A percentile compares a stretch with the other conserved stretches of the same genome.
phyloP scores from a whole-genome alignment of 768 basidiomycete species.

The Mycena filopes region DNA sequence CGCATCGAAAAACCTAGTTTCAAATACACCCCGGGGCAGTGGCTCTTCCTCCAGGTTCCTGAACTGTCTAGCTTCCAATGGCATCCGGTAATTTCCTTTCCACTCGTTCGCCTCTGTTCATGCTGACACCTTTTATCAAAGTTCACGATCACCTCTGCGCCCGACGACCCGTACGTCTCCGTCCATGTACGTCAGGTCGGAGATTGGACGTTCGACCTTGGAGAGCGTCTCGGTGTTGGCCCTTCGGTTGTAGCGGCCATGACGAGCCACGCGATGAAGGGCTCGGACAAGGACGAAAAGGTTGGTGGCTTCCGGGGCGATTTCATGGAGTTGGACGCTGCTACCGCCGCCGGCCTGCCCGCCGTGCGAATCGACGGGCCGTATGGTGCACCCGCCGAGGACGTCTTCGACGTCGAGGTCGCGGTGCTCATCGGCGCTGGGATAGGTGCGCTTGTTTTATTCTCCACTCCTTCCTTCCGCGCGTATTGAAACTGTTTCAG shows the following conservation, averaged over 20 bases:
- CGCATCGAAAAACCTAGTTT: conserved; percentile 92
- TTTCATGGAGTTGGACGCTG: conserved; percentile 81
- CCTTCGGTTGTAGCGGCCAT: conserved; percentile 81
- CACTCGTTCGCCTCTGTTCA: no score
- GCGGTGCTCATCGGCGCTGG: conserved; percentile 92
- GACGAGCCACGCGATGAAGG: conserved; percentile 82
- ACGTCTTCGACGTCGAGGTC: conserved; percentile 86
- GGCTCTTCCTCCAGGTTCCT: conserved; percentile 91
- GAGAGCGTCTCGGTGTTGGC: conserved; percentile 86
- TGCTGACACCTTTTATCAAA: conserved; percentile 40
- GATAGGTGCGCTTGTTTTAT: conserved; percentile 71
- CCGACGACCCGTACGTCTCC: conserved; percentile 92
- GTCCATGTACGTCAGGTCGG: conserved; percentile 95
- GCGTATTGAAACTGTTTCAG: no score
- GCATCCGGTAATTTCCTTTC: conserved; percentile 79
- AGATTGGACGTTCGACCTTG: conserved; percentile 85
- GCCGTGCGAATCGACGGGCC: conserved; percentile 87
- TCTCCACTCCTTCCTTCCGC: no score
- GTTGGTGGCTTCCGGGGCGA: conserved; percentile 69
- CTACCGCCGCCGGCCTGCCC: conserved; percentile 66
- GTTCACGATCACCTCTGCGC: conserved; percentile 96
- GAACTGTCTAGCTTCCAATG: conserved; percentile 87
- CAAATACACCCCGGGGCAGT: conserved; percentile 91
- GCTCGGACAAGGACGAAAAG: conserved; percentile 71
- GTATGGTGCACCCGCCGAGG: conserved; percentile 95